phyloP scores from a whole-genome alignment of 2,329 filamentous ascomycete species.

The Alternaria triticina region DNA sequence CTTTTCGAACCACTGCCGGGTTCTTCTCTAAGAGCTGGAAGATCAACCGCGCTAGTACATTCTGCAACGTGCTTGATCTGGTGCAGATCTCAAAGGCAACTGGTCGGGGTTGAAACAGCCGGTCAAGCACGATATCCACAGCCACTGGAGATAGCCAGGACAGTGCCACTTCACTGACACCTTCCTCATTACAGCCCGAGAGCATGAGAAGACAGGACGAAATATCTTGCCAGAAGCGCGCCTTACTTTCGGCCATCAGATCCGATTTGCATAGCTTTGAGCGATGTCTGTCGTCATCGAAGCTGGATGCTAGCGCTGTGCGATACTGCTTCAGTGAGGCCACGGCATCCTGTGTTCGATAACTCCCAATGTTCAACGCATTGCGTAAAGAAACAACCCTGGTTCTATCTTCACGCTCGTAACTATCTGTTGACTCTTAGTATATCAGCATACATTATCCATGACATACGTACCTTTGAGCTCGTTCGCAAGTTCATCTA shows the following conservation, averaged over 20 bases:
- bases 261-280: background rate
- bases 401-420: background rate
- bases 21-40: slow-evolving; percentile 9
- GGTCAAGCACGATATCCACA: slow-evolving; percentile 4
- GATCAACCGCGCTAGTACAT: background rate
- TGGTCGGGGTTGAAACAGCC: background rate
- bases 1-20: slow-evolving; percentile 1
- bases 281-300: background rate
- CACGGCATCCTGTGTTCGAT: background rate
- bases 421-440: background rate
- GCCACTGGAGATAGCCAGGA: slow-evolving; percentile 13
- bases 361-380: background rate
- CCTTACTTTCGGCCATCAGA: background rate
- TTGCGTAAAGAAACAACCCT: background rate
- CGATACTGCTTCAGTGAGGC: background rate
- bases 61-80: background rate
- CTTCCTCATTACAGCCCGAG: slow-evolving; percentile 5
- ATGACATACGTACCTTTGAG: background rate
- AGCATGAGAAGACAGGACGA: slow-evolving; percentile 2
- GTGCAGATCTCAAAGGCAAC: slow-evolving; percentile 4
- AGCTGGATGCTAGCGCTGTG: background rate
- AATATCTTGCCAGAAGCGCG: background rate
- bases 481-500: background rate
- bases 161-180: background rate
- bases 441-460: background rate